A percentile compares a stretch with the other conserved stretches of the same genome.
Conservation (phyloP, 2,329 filamentous ascomycete species). For the Ceratocystis eucalypticola region DNA sequence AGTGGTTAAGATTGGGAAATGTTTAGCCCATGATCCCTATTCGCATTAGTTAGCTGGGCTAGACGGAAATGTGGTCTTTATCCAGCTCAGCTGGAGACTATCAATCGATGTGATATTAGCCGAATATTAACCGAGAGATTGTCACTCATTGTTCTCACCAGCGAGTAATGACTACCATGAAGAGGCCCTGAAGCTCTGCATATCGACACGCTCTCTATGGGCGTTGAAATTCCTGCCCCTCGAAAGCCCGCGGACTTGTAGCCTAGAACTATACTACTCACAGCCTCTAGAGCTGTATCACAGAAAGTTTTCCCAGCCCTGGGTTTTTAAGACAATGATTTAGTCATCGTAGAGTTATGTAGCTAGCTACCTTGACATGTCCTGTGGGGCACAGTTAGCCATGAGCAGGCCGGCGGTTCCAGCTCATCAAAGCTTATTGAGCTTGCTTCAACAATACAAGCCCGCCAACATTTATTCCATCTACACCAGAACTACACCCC, state of each 20-base stretch:
- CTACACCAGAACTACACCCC: neutral
- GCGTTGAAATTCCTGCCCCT: neutral
- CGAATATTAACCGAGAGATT: neutral
- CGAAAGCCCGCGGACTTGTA: neutral
- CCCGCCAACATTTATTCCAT: neutral
- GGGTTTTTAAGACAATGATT: neutral
- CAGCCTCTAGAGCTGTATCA: neutral
- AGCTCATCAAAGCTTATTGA: neutral
- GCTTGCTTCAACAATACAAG: neutral
- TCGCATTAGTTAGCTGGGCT: neutral
- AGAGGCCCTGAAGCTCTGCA: too few relatives aligned
- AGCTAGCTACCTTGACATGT: neutral
- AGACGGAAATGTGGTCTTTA: neutral
- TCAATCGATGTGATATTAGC: neutral
- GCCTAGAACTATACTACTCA: neutral
- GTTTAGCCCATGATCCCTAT: too few relatives aligned
- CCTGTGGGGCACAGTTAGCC: constrained; percentile 4
- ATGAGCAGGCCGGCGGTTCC: neutral
- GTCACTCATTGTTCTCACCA: too few relatives aligned
- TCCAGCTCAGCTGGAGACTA: neutral
- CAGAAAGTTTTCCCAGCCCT: neutral
- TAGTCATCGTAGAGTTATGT: neutral
- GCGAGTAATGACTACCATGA: too few relatives aligned
- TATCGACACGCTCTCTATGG: too few relatives aligned
- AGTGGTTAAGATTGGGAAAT: too few relatives aligned